Evolutionary conservation across 2,329 filamentous ascomycete species (phyloP).

Genomic region (Annulohypoxylon truncatum): DNA sequence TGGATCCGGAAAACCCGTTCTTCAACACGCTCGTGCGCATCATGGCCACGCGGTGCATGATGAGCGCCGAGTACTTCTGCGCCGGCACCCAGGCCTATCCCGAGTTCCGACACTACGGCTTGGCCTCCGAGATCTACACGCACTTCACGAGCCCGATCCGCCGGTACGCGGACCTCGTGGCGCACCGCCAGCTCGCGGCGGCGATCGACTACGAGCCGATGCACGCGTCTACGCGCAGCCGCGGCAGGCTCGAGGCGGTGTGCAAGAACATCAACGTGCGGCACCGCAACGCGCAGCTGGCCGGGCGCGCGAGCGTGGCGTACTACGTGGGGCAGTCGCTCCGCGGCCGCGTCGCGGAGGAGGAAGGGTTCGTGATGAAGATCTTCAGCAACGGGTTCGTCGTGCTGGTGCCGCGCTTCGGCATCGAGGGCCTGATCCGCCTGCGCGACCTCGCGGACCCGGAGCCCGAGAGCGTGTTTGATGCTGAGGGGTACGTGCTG

Average conservation of each 20-base stretch:
- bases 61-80: slow-evolving; percentile 98
- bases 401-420: slow-evolving; percentile 94
- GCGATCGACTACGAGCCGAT: slow-evolving; percentile 92
- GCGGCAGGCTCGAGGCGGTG: slow-evolving; percentile 87
- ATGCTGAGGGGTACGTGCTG: slow-evolving; percentile 86
- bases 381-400: slow-evolving; percentile 98
- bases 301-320: slow-evolving; percentile 91
- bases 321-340: slow-evolving; percentile 98
- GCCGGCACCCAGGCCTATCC: slow-evolving; percentile 91
- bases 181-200: slow-evolving; percentile 92
- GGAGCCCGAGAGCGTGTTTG: slow-evolving; percentile 84
- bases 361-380: slow-evolving; percentile 96
- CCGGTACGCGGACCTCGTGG: slow-evolving; percentile 95
- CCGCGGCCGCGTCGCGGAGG: slow-evolving; percentile 78
- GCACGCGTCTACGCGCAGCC: slow-evolving; percentile 83
- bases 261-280: slow-evolving; percentile 99
- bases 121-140: slow-evolving; percentile 97
- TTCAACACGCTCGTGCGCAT: slow-evolving; percentile 99
- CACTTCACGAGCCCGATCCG: slow-evolving; percentile 98
- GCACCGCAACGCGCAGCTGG: slow-evolving; percentile 96
- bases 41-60: slow-evolving; percentile 98
- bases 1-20: slow-evolving; percentile 85
- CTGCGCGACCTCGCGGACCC: slow-evolving; percentile 83
- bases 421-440: slow-evolving; percentile 91
- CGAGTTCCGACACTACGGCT: slow-evolving; percentile 96